Conservation (phyloP, 2,329 filamentous ascomycete species). For the Aspergillus fumigatiaffinis region DNA sequence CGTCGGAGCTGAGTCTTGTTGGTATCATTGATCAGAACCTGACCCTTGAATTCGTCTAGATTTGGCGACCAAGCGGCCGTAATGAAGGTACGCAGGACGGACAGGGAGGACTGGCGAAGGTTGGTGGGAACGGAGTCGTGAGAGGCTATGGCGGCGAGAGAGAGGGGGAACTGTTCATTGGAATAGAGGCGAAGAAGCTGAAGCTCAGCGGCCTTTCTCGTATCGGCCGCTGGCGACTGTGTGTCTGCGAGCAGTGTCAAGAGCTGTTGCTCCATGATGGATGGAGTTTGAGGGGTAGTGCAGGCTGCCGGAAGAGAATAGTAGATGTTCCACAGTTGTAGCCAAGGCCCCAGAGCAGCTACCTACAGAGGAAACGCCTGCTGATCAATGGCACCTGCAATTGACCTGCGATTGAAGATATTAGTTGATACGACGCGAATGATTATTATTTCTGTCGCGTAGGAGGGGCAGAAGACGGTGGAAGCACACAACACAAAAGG, state of each 20-base stretch:
- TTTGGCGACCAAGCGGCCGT: conserved; percentile 77
- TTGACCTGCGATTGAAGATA: background rate
- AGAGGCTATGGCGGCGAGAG: conserved; percentile 74
- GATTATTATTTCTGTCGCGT: conserved; percentile 11
- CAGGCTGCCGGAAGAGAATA: background rate
- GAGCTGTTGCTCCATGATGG: conserved; percentile 83
- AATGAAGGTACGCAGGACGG: conserved; percentile 77
- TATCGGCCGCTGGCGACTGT: conserved; percentile 69
- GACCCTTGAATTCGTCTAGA: conserved; percentile 66
- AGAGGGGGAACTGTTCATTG: conserved; percentile 69
- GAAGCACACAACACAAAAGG: conserved; percentile 3
- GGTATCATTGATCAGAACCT: conserved; percentile 66
- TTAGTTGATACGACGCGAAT: background rate
- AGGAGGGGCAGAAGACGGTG: conserved; percentile 12
- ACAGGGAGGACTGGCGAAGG: conserved; percentile 78
- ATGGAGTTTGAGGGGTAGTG: conserved; percentile 3
- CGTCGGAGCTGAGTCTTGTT: conserved; percentile 71
- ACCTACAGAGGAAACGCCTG: background rate
- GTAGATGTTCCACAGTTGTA: background rate
- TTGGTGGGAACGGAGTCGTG: conserved; percentile 69
- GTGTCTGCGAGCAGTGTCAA: conserved; percentile 83
- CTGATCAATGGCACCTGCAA: background rate
- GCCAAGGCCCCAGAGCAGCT: background rate
- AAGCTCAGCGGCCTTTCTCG: conserved; percentile 81
- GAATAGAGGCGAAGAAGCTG: conserved; percentile 69